phyloP scores from a whole-genome alignment of 1,139 yeast genomes.

The Arxiozyma bovina region DNA sequence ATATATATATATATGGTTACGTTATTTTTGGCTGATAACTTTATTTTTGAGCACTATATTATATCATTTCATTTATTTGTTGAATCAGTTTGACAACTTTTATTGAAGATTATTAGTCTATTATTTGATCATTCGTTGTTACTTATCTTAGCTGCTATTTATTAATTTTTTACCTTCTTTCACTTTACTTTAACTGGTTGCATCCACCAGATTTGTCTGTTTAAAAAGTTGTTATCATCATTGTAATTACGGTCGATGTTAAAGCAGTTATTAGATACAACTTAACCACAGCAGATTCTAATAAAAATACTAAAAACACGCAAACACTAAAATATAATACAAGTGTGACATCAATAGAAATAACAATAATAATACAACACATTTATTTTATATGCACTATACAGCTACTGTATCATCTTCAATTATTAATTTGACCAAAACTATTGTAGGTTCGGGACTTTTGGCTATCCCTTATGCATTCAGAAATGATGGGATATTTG shows the following conservation, averaged over 20 bases:
- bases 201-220: not conserved
- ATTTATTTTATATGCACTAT: constrained; percentile 14
- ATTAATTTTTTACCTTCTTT: not conserved
- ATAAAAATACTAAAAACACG: too few relatives aligned
- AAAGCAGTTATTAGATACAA: too few relatives aligned
- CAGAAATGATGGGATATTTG: constrained; percentile 68
- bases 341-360: not conserved
- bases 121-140: not conserved
- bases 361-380: not conserved
- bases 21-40: not conserved
- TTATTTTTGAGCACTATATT: not conserved
- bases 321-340: not conserved
- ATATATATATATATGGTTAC: too few relatives aligned
- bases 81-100: not conserved
- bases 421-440: constrained; percentile 53
- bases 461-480: constrained; percentile 89
- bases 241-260: not conserved
- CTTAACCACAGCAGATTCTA: not conserved
- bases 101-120: not conserved
- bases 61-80: too few relatives aligned
- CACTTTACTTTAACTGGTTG: too few relatives aligned
- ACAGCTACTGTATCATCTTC: constrained; percentile 39
- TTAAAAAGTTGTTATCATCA: too few relatives aligned
- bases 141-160: not conserved
- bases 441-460: constrained; percentile 85